Evolutionary conservation across 495 filamentous ascomycete genomes (phyloP), one percentile per base, ranked within the genome.

Genomic region (Aspergillus homomorphus): DNA sequence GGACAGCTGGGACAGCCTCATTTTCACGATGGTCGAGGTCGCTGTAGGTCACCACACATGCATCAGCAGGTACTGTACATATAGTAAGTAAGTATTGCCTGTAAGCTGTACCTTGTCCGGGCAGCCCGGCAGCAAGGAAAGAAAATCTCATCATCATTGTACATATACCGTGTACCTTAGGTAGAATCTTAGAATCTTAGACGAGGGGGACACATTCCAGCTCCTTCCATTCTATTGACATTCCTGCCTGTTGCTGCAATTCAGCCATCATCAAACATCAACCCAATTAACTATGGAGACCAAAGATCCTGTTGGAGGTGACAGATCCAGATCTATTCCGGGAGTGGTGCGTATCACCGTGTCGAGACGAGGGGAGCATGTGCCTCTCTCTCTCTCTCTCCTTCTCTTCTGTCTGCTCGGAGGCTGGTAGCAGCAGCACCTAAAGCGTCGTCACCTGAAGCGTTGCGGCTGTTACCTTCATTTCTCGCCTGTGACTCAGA

Each of bases 401-500:
- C 21, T 28, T 51, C 14, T 51, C 33, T 23, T 12, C 33, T 16
- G 49, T 23, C 58, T 5, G 33, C 33, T 38, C 33, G 33, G 33
- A 38, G 33, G 33, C 33, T 38, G 33, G 33, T 12, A n/a, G n/a
- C 33, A 38, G 33, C 33, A 38, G 33, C 33, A 38, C 15, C 33
- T 30, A 4, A 30, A 12, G 8, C 33, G 33, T 38, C 33, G 33
- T 38, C 33, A 38, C 33, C 33, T 14, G 33, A 12, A 38, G 33
- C 12, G 10, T 38, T 38, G 33, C 33, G 33, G 33, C 33, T 38
- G 33, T 38, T 38, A 38, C 33, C 33, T 12, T 38, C 33, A 38
- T 38, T 5, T 5, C 33, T 38, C 6, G 4, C 12, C 2, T 61
- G 53, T 61, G 58, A 56, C 53, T 61, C 58, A 56, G 53, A 53